Percentiles rank a stretch among this genome's conserved stretches.
phyloP scores from a whole-genome alignment of 768 basidiomycete genomes.

The Tubosaeta sp. region DNA sequence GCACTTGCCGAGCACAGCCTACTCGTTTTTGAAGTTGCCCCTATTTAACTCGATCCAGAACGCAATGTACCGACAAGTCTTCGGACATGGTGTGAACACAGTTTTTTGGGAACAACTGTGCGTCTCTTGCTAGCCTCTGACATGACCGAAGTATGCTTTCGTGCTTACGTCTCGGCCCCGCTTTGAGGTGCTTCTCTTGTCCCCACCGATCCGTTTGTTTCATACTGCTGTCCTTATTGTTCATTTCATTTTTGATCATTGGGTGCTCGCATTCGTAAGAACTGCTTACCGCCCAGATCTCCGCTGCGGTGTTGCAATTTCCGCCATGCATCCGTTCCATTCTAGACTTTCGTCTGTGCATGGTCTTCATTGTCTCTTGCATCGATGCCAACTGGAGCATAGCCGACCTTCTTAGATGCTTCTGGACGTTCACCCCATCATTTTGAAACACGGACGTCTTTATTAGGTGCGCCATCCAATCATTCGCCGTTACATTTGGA shows the following conservation, averaged over 20 bases:
- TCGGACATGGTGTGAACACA: too few species aligned
- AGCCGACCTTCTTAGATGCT: neutral
- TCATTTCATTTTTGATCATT: conserved; percentile 4
- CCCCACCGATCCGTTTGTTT: conserved; percentile 72
- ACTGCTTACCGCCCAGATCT: conserved; percentile 39
- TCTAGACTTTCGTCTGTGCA: conserved; percentile 40
- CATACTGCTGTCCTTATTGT: conserved; percentile 6
- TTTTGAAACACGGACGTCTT: neutral
- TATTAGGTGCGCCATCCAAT: neutral
- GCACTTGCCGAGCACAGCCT: conserved; percentile 38
- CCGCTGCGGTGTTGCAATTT: conserved; percentile 50
- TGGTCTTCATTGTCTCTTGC: conserved; percentile 39
- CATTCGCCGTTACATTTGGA: neutral
- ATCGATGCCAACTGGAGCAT: neutral
- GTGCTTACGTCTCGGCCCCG: neutral
- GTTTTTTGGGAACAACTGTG: neutral
- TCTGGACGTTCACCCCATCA: neutral
- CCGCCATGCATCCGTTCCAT: conserved; percentile 49
- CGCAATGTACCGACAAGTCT: neutral
- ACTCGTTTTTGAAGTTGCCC: neutral
- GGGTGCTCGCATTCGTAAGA: too few species aligned
- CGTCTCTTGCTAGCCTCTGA: neutral
- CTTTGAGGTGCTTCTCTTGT: conserved; percentile 44
- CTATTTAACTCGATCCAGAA: neutral
- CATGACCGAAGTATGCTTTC: neutral